Percentiles rank a stretch among this genome's conserved stretches.
Evolutionary conservation across 805 yeast species (phyloP).

Genomic region (Kregervanrija pseudodelftensis): DNA sequence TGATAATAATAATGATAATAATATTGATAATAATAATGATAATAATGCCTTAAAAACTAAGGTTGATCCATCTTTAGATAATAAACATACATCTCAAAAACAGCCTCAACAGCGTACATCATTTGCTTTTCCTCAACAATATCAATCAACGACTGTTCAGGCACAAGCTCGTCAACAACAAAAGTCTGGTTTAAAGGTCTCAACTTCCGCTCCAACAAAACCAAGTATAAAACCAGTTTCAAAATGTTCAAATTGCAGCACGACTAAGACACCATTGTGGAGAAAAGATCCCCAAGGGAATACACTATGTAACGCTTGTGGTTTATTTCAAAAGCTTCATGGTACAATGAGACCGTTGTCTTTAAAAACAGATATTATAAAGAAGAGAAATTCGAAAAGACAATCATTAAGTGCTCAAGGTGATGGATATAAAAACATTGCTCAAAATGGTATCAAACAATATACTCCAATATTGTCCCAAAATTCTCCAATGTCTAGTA

Average conservation of each 20-base stretch:
- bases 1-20: neutral
- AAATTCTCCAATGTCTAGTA: conserved; percentile 3
- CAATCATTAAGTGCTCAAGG: conserved; percentile 18
- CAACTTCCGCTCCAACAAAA: conserved; percentile 15
- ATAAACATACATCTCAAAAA: neutral
- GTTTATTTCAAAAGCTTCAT: conserved; percentile 51
- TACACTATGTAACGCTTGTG: conserved; percentile 60
- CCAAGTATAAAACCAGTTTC: conserved; percentile 16
- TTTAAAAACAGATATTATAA: conserved; percentile 64
- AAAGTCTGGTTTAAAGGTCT: conserved; percentile 3
- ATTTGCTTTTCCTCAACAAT: neutral
- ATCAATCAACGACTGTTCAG: conserved; percentile 5
- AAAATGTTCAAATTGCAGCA: conserved; percentile 52
- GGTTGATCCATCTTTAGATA: neutral
- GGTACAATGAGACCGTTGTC: conserved; percentile 57
- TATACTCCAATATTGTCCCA: neutral
- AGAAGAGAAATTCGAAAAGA: conserved; percentile 45
- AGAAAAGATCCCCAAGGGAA: conserved; percentile 52
- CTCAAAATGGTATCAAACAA: conserved; percentile 4
- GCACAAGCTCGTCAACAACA: conserved; percentile 4
- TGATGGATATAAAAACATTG: conserved; percentile 12
- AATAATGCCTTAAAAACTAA: neutral
- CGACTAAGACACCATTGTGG: conserved; percentile 57
- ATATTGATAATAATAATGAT: neutral
- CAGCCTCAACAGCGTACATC: conserved; percentile 1